A percentile compares a stretch with the other conserved stretches of the same genome.
Conservation (phyloP, 2,329 filamentous ascomycete genomes). For the Fonsecaea nubica region DNA sequence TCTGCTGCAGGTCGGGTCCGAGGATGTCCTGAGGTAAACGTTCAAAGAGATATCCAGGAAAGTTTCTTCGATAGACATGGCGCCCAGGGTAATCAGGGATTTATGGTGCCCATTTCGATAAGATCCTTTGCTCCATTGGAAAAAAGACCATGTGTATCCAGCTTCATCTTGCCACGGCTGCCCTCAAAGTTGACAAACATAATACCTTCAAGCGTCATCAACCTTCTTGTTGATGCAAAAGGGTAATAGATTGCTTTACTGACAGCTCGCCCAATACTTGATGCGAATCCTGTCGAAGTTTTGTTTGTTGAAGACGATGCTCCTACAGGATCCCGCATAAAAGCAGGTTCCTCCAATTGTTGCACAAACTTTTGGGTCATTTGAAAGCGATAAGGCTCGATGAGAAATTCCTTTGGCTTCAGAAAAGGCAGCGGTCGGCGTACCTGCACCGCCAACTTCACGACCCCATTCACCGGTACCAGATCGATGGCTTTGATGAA, state of each 20-base stretch:
- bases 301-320: not conserved
- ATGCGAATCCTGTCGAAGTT: constrained; percentile 4
- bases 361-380: constrained; percentile 30
- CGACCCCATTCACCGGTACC: constrained; percentile 22
- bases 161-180: constrained; percentile 20
- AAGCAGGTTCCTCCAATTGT: constrained; percentile 31
- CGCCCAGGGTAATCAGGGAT: constrained; percentile 6
- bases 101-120: constrained; percentile 29
- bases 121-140: constrained; percentile 29
- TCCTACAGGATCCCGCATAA: constrained; percentile 11
- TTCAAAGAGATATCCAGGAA: not conserved
- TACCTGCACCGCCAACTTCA: constrained; percentile 31
- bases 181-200: constrained; percentile 28
- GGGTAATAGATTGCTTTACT: constrained; percentile 32
- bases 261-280: constrained; percentile 22
- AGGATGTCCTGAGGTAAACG: not conserved
- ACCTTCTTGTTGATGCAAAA: constrained; percentile 29
- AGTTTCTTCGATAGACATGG: not conserved
- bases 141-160: constrained; percentile 31
- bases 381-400: constrained; percentile 31
- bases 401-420: constrained; percentile 27
- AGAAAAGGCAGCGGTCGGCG: constrained; percentile 32
- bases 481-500: constrained; percentile 32
- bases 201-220: constrained; percentile 31
- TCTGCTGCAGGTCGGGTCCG: not conserved